phyloP scores from a whole-genome alignment of 306 rosid species.

The Acacia crassicarpa region DNA sequence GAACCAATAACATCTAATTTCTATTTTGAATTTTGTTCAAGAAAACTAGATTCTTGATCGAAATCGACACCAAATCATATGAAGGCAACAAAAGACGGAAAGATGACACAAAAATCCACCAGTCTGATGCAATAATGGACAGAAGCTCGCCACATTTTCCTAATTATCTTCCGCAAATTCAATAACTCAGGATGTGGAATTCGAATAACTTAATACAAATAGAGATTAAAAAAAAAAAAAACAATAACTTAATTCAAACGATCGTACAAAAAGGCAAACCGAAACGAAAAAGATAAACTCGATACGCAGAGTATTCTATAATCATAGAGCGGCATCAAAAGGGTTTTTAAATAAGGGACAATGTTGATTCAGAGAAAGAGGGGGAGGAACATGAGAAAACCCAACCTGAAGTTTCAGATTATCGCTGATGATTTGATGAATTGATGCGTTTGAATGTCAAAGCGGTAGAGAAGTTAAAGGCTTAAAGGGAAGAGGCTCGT shows the following conservation, averaged over 20 bases:
- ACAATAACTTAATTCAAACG: background rate
- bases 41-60: background rate
- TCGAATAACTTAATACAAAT: background rate
- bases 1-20: background rate
- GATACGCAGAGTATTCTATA: background rate
- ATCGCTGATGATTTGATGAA: background rate
- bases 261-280: background rate
- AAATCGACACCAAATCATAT: background rate
- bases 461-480: too few relatives aligned
- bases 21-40: background rate
- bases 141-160: background rate
- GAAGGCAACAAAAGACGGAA: background rate
- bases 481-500: background rate
- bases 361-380: too few relatives aligned
- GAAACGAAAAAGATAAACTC: too few relatives aligned
- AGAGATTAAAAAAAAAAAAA: too few relatives aligned
- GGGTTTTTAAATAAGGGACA: background rate
- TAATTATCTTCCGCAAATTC: background rate
- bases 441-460: background rate
- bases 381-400: background rate
- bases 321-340: background rate
- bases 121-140: background rate
- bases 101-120: background rate
- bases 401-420: background rate
- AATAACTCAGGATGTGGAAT: background rate